Base-by-base conservation (phyloP, 345 rosid genomes). In the Lumnitzera racemosa region DNA sequence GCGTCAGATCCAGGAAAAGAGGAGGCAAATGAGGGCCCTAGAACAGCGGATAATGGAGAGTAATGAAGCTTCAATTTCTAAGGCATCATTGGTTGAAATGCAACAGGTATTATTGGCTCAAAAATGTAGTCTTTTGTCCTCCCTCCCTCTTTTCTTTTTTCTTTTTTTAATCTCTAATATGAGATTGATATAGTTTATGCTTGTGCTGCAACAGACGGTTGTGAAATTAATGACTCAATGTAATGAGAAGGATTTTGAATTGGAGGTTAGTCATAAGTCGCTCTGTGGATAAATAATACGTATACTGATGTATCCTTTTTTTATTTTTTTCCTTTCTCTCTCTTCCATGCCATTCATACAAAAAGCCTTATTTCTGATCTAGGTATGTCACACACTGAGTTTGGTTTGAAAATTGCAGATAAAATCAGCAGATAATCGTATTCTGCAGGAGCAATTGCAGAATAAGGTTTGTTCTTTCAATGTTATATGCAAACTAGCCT, bases 391-490 rank as follows among this genome's bases (percentile, higher is more conserved):
- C 4, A 2, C 31, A 27, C 5, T 27, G 31, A 27, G 31, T 27
- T 27, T 0, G 3, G 31, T 27, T 27, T 27, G 31, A 36, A 58
- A 71, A 57, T 53, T 74, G 74, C 88, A 95, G 99, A 75, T 95
- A 63, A 95, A 86, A 80, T 70, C 97, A 61, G 99, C 99, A 46
- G 99, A 95, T 71, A 95, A 95, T 68, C 94, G 96, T 58, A 78
- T 95, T 71, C 95, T 95, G 62, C 99, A 95, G 74, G 99, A 95
- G 67, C 99, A 95, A 63, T 73, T 95, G 74, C 96, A 88, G 72
- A 67, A 80, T 64, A 95, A 95, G 97, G 99, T 95, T 4, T 2
- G 46, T 5, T 61, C 55, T 53, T 24, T 25, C 20, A 58, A 61
- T 65, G 47, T 61, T 55, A n/a, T 12, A 5, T 0, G 16, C 10